Evolutionary conservation across 1,284 basidiomycete genomes (phyloP).

Genomic region (Flammula alnicola): DNA sequence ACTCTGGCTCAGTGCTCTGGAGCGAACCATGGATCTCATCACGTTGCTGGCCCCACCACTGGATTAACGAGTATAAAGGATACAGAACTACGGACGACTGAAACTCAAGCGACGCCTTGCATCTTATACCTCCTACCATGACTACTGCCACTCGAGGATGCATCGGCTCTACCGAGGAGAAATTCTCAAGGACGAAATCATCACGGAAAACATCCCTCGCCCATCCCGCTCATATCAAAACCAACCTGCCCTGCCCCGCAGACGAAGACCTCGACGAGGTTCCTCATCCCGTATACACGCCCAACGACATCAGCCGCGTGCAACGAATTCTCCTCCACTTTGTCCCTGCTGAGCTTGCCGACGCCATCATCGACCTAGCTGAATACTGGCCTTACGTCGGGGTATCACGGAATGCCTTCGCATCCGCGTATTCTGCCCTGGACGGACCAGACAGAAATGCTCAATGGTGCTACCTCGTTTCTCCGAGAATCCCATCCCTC

Average conservation of each 20-base stretch:
- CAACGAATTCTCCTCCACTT: conserved; percentile 25
- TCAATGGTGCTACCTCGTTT: conserved; percentile 38
- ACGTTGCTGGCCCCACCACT: too few species aligned
- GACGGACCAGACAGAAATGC: conserved; percentile 24
- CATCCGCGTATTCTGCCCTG: conserved; percentile 22
- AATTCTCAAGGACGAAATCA: too few species aligned
- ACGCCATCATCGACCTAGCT: conserved; percentile 32
- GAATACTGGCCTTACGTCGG: conserved; percentile 31
- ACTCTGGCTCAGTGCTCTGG: too few species aligned
- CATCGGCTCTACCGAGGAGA: too few species aligned
- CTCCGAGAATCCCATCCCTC: conserved; percentile 30
- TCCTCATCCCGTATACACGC: conserved; percentile 19
- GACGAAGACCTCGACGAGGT: conserved; percentile 20
- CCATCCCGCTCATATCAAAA: conserved; percentile 13
- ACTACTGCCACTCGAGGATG: too few species aligned
- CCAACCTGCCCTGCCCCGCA: conserved; percentile 23
- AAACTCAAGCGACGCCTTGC: too few species aligned
- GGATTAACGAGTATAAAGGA: too few species aligned
- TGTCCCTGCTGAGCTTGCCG: conserved; percentile 31
- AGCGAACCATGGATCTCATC: too few species aligned
- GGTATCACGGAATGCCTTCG: conserved; percentile 26
- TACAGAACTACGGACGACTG: too few species aligned
- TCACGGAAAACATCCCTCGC: not conserved
- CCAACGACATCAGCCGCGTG: conserved; percentile 26
- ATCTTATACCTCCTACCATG: too few species aligned